Evolutionary conservation across 208 protist genomes (phyloP), one percentile per base, ranked within the genome.

Genomic region (Acanthamoeba castellanii): DNA sequence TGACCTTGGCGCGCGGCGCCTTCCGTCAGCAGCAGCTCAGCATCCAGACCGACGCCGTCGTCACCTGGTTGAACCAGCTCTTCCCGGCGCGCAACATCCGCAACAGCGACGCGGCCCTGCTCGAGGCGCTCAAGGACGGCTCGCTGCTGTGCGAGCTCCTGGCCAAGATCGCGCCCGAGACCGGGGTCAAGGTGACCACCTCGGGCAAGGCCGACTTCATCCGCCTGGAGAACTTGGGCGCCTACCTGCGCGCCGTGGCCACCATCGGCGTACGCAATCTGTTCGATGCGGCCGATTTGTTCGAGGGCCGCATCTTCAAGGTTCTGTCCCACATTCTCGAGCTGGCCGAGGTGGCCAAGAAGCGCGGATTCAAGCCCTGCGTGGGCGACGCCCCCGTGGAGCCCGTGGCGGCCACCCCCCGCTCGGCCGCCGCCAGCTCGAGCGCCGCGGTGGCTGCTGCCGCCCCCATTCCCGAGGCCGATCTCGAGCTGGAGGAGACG

Each of bases 151-250:
- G 72, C 72, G 72, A 81, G 72, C 72, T 81, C 3, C 34, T 81
- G 6, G 72, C 37, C 72, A 81, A 81, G 72, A 81, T 81, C 34
- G 72, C 72, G 7, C 72, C 72, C 18, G 72, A 81, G 72, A 81
- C 72, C 34, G 72, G 72, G 6, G 22, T 81, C 34, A 81, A 81
- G 72, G 18, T 14, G 9, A 8, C 22, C 72, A 81, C 72, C n/a
- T 13, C 72, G 1, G 72, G 72, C 14, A 81, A 81, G 34, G 11
- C 72, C 34, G 30, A 81, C 64, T 70, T 70, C 64, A 70, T 70
- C 22, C 72, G 42, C 18, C 72, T 81, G 72, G 72, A 81, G 72
- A 81, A 81, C 72, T 20, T 81, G 1, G 42, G 37, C 30, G 37
- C 30, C 32, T 81, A 81, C 37, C 30, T 42, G 25, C 14, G 34